Conservation (phyloP, 2,329 filamentous ascomycete genomes). For the Cordyceps cicadae region DNA sequence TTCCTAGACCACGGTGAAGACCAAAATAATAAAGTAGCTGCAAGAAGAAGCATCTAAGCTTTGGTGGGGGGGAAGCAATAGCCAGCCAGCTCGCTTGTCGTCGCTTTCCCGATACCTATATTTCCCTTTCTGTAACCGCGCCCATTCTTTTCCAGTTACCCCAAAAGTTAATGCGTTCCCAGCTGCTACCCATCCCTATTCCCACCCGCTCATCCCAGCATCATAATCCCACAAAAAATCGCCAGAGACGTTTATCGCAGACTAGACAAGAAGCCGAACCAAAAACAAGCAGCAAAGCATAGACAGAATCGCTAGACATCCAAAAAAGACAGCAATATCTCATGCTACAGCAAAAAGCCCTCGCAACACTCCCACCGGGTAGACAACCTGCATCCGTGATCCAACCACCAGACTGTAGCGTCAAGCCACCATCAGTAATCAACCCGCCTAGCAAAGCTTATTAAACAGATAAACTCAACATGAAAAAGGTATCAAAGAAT, state of each 20-base stretch:
- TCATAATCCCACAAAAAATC: not conserved
- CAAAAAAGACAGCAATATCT: not conserved
- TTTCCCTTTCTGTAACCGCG: not conserved
- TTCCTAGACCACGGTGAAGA: not conserved
- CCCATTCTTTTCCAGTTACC: not conserved
- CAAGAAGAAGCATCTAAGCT: not conserved
- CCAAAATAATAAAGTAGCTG: not conserved
- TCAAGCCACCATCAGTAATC: slow-evolving; percentile 3
- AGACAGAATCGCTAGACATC: not conserved
- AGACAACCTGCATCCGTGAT: not conserved
- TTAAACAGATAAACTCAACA: slow-evolving; percentile 3
- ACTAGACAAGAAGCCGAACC: not conserved
- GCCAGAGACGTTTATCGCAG: not conserved
- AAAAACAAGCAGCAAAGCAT: not conserved
- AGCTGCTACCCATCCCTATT: not conserved
- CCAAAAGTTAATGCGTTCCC: not conserved
- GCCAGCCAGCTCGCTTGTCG: not conserved
- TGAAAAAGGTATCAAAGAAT: slow-evolving; percentile 10
- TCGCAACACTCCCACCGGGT: not conserved
- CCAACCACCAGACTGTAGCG: not conserved
- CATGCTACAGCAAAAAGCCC: not conserved
- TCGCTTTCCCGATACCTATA: not conserved
- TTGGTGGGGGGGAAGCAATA: not conserved
- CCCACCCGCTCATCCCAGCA: not conserved
- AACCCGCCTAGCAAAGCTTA: not conserved